Percentiles rank a stretch among this genome's conserved stretches.
phyloP scores from a whole-genome alignment of 2,329 filamentous ascomycete species.

The Botrytis hyacinthi region DNA sequence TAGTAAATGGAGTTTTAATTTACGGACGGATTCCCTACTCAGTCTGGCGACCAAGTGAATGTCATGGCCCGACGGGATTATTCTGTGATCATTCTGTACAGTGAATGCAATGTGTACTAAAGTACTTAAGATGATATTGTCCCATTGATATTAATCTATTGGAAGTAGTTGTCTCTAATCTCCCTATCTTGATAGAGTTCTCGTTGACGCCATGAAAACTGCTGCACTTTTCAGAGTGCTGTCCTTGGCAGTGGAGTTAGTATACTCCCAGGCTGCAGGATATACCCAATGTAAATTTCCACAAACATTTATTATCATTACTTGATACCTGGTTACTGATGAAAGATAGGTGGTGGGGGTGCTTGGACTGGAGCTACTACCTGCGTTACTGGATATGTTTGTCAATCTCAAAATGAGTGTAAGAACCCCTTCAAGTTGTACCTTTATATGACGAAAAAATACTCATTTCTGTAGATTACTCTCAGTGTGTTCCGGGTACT shows the following conservation, averaged over 20 bases:
- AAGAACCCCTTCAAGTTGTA: neutral
- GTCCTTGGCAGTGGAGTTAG: constrained; percentile 15
- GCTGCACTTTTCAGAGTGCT: neutral
- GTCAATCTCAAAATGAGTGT: constrained; percentile 19
- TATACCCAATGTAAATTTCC: constrained; percentile 17
- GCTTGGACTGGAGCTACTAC: constrained; percentile 15
- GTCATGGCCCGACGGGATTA: neutral
- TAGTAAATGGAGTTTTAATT: constrained; percentile 2
- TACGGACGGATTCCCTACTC: neutral
- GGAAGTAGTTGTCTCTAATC: neutral
- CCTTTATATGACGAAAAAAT: neutral
- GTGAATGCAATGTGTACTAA: neutral
- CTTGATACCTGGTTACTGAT: neutral
- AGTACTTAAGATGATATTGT: constrained; percentile 9
- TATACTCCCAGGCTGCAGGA: constrained; percentile 16
- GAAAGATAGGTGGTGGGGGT: constrained; percentile 9
- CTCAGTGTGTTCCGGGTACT: constrained; percentile 22
- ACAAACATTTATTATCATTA: neutral
- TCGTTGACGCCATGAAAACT: constrained; percentile 11
- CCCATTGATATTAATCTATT: neutral
- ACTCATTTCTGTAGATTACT: constrained; percentile 20
- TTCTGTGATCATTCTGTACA: neutral
- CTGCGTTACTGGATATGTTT: constrained; percentile 19
- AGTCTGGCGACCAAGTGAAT: neutral
- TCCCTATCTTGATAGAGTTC: constrained; percentile 1